Conservation (phyloP, 306 rosid genomes). For the Canavalia gladiata region DNA sequence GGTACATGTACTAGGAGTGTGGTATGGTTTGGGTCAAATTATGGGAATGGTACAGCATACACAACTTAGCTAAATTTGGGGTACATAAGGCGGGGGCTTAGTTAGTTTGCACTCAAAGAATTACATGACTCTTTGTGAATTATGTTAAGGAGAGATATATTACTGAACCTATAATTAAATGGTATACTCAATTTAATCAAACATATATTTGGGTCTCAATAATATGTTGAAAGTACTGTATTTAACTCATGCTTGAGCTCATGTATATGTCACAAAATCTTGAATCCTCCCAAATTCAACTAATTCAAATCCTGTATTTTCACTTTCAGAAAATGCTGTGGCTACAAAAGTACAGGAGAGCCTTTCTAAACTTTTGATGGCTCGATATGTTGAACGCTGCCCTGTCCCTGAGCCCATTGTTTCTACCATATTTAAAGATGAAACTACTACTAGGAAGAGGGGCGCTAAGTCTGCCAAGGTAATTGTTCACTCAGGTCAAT, state of each 20-base stretch:
- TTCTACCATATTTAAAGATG: constrained; percentile 53
- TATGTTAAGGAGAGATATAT: constrained; percentile 14
- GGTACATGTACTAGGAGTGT: constrained; percentile 18
- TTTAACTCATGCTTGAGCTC: constrained; percentile 26
- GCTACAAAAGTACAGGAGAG: constrained; percentile 59
- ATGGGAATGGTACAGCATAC: background rate
- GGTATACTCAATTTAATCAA: constrained; percentile 31
- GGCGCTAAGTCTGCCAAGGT: constrained; percentile 85
- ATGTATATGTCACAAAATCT: constrained; percentile 10
- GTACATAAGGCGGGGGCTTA: constrained; percentile 13
- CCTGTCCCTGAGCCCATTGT: constrained; percentile 77
- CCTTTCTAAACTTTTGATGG: constrained; percentile 68
- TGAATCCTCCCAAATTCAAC: constrained; percentile 28
- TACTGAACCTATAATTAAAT: background rate
- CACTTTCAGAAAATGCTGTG: constrained; percentile 61
- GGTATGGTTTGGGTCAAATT: constrained; percentile 26
- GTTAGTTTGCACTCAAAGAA: constrained; percentile 9
- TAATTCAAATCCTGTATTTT: constrained; percentile 37
- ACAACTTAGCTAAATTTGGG: constrained; percentile 7
- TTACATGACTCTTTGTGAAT: background rate
- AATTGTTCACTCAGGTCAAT: constrained; percentile 43
- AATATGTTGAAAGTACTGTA: constrained; percentile 19
- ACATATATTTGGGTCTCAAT: constrained; percentile 6
- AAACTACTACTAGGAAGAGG: constrained; percentile 61
- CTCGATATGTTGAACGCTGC: constrained; percentile 78